Evolutionary conservation across 352 stramenopile species (phyloP).

Genomic region (Phytophthora ramorum): DNA sequence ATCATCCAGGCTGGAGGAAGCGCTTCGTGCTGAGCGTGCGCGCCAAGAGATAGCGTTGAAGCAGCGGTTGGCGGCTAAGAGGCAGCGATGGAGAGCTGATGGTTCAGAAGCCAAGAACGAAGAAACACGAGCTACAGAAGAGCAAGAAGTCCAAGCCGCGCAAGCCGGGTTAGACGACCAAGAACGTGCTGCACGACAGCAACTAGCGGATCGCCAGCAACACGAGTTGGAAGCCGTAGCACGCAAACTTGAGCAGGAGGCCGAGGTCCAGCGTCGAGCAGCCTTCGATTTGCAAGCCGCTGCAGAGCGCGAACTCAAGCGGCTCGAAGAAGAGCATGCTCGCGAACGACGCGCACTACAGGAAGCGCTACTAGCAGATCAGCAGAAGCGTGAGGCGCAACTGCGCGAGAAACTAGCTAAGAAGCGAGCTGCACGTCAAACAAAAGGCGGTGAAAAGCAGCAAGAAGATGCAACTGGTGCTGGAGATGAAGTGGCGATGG

Average conservation of each 20-base stretch:
- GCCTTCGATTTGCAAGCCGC: slow-evolving; percentile 29
- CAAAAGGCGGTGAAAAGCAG: slow-evolving; percentile 34
- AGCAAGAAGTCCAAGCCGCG: slow-evolving; percentile 10
- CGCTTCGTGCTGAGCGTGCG: slow-evolving; percentile 39
- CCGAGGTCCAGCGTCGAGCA: slow-evolving; percentile 20
- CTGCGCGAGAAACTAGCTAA: slow-evolving; percentile 59
- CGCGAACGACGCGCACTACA: slow-evolving; percentile 41
- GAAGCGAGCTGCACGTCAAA: slow-evolving; percentile 30
- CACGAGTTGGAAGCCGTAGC: slow-evolving; percentile 23
- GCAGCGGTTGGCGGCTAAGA: slow-evolving; percentile 45
- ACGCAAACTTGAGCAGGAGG: slow-evolving; percentile 45
- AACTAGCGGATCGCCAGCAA: slow-evolving; percentile 36
- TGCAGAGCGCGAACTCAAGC: slow-evolving; percentile 46
- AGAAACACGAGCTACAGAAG: slow-evolving; percentile 3
- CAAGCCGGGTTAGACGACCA: slow-evolving; percentile 36
- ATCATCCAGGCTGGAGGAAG: slow-evolving; percentile 33
- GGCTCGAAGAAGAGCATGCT: slow-evolving; percentile 57
- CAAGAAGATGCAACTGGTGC: slow-evolving; percentile 23
- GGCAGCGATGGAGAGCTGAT: slow-evolving; percentile 14
- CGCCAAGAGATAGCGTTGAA: slow-evolving; percentile 53
- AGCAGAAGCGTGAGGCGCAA: slow-evolving; percentile 45
- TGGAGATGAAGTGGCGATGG: slow-evolving; percentile 35
- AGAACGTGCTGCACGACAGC: slow-evolving; percentile 15
- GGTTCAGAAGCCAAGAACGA: background rate
- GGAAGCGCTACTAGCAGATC: slow-evolving; percentile 40